Evolutionary conservation across 2,329 filamentous ascomycete species (phyloP), one percentile per base, ranked within the genome.

Genomic region (Fusarium sp.): DNA sequence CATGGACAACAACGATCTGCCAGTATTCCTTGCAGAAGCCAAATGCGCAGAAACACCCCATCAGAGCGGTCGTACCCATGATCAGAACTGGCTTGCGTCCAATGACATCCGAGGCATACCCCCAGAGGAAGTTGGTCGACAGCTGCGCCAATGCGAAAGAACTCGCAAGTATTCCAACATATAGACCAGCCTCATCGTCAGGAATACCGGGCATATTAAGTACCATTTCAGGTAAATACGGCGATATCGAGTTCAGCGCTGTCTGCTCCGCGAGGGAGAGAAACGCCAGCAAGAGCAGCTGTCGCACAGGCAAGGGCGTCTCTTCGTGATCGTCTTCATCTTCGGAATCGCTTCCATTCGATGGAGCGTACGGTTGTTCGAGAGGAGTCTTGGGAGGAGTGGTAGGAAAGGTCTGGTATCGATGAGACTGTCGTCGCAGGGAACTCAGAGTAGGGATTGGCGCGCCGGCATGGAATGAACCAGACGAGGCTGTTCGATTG

Each of bases 261-360:
- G 96, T 98, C 86, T 99, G 96, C 81, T 99, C 96, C 61, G 94
- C 93, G 28, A 99, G 87, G 12, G 95, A 95, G 69, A 99, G 93
- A 74, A 98, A 85, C 3, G 96, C 96, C 39, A 99, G 86, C 18
- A 98, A 89, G 10, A 91, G 88, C 69, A 99, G 91, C 85, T 98
- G 96, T 75, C 88, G 90, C 74, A 90, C 90, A 0, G 96, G 96
- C 24, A 99, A 84, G 0, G 96, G 95, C 4, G 94, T 94, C 74
- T 90, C 88, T 73, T 88, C 83, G 70, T 85, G 75, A n/a, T 83
- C 83, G 48, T 79, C 75, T 18, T 82, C 80, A 42, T 79, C 78
- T 24, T 72, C 73, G 6, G 72, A 72, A 28, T 79, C 79, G 61
- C 77, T 78, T 49, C 64, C 71, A 54, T 80, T 75, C 26, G 75